Conservation (phyloP, 441 rosid species). For the Flueggea neowawraea region DNA sequence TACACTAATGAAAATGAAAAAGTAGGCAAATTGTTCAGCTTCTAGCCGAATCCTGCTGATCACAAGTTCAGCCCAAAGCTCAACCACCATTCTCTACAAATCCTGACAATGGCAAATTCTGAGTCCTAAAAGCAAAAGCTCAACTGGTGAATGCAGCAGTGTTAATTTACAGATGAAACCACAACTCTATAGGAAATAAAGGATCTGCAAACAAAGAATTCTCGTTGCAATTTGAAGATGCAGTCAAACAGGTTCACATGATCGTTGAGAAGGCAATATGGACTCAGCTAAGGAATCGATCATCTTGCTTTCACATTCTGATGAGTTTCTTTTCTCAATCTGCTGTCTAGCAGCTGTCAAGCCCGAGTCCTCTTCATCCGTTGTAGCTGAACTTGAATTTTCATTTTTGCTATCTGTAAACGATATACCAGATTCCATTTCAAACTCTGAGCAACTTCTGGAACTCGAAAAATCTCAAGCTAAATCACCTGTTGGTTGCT, state of each 20-base stretch:
- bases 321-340: slow-evolving; percentile 9
- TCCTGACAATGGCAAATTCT: not conserved
- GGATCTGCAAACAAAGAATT: slow-evolving; percentile 16
- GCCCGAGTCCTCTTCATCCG: slow-evolving; percentile 35
- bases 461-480: slow-evolving; percentile 21
- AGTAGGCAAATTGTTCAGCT: slow-evolving; percentile 1
- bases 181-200: slow-evolving; percentile 16
- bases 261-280: slow-evolving; percentile 12
- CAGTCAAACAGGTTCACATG: slow-evolving; percentile 23
- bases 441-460: slow-evolving; percentile 25
- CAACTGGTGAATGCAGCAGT: slow-evolving; percentile 11
- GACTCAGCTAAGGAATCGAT: slow-evolving; percentile 25
- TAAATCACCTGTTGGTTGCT: slow-evolving; percentile 5
- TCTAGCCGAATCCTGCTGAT: slow-evolving; percentile 9
- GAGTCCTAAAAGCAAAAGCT: slow-evolving; percentile 21
- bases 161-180: slow-evolving; percentile 52
- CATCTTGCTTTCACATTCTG: slow-evolving; percentile 22
- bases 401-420: slow-evolving; percentile 48
- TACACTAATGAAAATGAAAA: not conserved
- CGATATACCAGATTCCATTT: slow-evolving; percentile 42
- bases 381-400: slow-evolving; percentile 31
- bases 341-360: slow-evolving; percentile 9
- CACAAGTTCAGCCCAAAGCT: slow-evolving; percentile 63
- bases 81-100: slow-evolving; percentile 28
- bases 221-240: slow-evolving; percentile 7